Percentiles rank a stretch among this genome's conserved stretches.
Evolutionary conservation across 345 rosid species (phyloP).

Genomic region (Euphorbia pulcherrima): DNA sequence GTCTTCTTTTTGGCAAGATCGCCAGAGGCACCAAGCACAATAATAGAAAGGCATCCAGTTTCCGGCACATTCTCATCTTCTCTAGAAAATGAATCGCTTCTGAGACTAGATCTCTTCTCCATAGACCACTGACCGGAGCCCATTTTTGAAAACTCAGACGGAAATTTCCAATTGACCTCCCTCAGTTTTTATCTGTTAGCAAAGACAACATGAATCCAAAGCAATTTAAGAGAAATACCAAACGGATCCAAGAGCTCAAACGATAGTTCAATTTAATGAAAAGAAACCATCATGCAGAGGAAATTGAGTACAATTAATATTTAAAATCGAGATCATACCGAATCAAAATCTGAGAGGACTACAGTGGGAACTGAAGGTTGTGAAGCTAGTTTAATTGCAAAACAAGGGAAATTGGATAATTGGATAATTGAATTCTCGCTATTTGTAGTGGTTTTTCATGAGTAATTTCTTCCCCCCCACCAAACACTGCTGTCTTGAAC

Average conservation of each 20-base stretch:
- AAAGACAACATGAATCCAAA: too few species aligned
- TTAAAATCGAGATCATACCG: not conserved
- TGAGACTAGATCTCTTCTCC: slow-evolving; percentile 55
- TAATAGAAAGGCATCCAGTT: slow-evolving; percentile 79
- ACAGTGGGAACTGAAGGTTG: not conserved
- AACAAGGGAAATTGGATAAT: not conserved
- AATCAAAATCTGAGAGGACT: not conserved
- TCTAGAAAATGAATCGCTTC: slow-evolving; percentile 42
- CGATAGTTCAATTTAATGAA: not conserved
- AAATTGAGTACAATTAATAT: not conserved
- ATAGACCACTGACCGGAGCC: slow-evolving; percentile 57
- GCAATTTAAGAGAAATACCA: not conserved
- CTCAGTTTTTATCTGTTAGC: slow-evolving; percentile 1
- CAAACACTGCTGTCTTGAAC: not conserved
- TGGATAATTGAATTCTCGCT: not conserved
- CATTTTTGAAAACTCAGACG: slow-evolving; percentile 24
- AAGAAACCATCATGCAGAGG: not conserved
- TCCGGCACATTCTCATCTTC: slow-evolving; percentile 47
- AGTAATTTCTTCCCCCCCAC: not conserved
- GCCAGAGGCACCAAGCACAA: slow-evolving; percentile 94
- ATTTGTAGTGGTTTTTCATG: not conserved
- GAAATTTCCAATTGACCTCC: not conserved
- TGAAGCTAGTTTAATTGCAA: not conserved
- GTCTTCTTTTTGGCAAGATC: slow-evolving; percentile 99
- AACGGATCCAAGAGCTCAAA: not conserved